phyloP scores from a whole-genome alignment of 1,139 yeast species.

The Pneumocystis wakefieldiae region DNA sequence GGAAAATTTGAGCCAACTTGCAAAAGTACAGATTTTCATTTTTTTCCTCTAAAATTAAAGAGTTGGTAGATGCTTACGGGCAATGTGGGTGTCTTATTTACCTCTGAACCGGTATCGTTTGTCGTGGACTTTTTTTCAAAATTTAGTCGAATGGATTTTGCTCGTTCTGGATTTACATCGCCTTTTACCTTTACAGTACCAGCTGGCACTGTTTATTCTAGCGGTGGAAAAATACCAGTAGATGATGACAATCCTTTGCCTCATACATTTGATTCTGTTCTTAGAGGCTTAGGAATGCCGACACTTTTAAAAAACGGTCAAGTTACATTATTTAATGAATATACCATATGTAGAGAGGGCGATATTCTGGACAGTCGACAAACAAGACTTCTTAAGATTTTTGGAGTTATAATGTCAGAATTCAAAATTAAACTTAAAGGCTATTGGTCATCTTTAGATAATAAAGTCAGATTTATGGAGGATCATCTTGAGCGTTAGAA shows the following conservation, averaged over 20 bases:
- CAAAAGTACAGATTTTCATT: constrained; percentile 25
- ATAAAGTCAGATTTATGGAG: background rate
- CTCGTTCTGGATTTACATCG: constrained; percentile 74
- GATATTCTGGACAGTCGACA: constrained; percentile 77
- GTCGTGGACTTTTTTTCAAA: constrained; percentile 73
- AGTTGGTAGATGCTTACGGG: constrained; percentile 34
- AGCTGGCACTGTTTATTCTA: constrained; percentile 76
- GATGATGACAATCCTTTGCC: constrained; percentile 96
- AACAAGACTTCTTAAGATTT: constrained; percentile 81
- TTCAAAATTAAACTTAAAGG: constrained; percentile 71
- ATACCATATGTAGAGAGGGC: constrained; percentile 65
- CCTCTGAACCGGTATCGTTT: constrained; percentile 70
- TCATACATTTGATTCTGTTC: constrained; percentile 83
- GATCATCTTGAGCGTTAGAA: background rate
- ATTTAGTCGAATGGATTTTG: constrained; percentile 65
- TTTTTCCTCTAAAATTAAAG: background rate
- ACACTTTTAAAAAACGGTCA: constrained; percentile 84
- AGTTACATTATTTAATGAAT: constrained; percentile 59
- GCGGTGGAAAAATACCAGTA: constrained; percentile 80
- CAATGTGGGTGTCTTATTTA: constrained; percentile 72
- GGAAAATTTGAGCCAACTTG: constrained; percentile 59
- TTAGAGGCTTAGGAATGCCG: constrained; percentile 82
- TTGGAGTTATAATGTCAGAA: constrained; percentile 87
- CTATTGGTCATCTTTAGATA: constrained; percentile 31
- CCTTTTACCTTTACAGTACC: constrained; percentile 78